Base-by-base conservation (phyloP, 2,329 filamentous ascomycete species). In the Aspergillus eucalypticola region DNA sequence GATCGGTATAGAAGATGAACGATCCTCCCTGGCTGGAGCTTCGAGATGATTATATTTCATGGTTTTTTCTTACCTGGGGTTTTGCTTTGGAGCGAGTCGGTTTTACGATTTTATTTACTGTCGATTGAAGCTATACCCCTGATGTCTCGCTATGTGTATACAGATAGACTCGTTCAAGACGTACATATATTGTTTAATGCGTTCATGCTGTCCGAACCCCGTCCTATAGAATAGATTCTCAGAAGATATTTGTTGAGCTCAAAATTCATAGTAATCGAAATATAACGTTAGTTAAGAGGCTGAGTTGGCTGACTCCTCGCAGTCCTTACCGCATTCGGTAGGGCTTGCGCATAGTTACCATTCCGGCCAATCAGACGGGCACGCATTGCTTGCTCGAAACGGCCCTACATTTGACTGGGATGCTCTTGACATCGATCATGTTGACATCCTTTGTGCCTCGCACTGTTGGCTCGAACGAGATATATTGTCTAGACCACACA, bases 1-100 rank as follows among this genome's bases (percentile, higher is more conserved):
- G 15, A 53, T 39, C 29, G 46, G 46, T 54, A 23, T 62, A 60
- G 35, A 48, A 15, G 23, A 35, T 35, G 32, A 29, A 41, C 21
- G 8, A 54, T 10, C 19, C 59, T 64, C 64, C 64, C 61, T 65
- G 64, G 64, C 27, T 63, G 64, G 64, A 66, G 60, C 32, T 27
- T 42, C 38, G 5, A 49, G 42, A 55, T 46, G 32, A 55, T 44
- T 23, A 32, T 29, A 46, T 44, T 54, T 35, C 21, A 46, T 55
- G 53, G 41, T 46, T 55, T 35, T 35, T 46, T 32, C 15, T 25
- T 35, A 27, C 11, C 6, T 32, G n/a, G 41, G n/a, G 29, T 55
- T 35, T 53, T 41, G 35, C 41, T 32, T 35, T n/a, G 38, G 27
- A 54, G 35, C 39, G 21, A 44, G 39, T 44, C 39, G 27, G 25